phyloP scores from a whole-genome alignment of 805 yeast species.

The Debaryomyces tyrocola region DNA sequence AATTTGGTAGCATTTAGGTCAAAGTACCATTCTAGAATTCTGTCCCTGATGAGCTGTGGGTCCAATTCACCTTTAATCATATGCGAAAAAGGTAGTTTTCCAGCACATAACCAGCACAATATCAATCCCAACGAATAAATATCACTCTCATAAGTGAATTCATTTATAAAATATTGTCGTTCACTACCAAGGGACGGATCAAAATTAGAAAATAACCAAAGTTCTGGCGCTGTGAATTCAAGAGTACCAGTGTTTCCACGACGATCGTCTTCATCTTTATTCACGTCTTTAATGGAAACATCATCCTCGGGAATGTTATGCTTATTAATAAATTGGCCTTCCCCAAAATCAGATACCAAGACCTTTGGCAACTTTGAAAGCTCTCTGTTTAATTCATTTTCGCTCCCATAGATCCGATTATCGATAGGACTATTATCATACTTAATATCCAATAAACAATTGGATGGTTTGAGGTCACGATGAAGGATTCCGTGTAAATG shows the following conservation, averaged over 20 bases:
- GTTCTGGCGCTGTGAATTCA: constrained; percentile 87
- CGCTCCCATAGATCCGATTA: background rate
- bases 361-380: constrained; percentile 56
- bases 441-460: constrained; percentile 60
- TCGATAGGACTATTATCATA: constrained; percentile 13
- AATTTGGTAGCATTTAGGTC: constrained; percentile 18
- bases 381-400: constrained; percentile 13
- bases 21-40: constrained; percentile 32
- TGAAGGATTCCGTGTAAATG: constrained; percentile 80
- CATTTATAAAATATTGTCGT: constrained; percentile 38
- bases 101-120: constrained; percentile 71
- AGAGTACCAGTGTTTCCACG: constrained; percentile 88
- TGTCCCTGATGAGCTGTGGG: constrained; percentile 26
- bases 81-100: constrained; percentile 57
- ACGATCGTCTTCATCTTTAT: constrained; percentile 43
- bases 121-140: constrained; percentile 83
- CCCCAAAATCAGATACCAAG: constrained; percentile 87
- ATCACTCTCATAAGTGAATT: constrained; percentile 74
- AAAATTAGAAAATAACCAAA: constrained; percentile 39
- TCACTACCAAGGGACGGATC: constrained; percentile 24
- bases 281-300: constrained; percentile 1
- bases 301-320: constrained; percentile 14
- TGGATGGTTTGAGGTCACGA: constrained; percentile 86
- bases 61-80: constrained; percentile 19
- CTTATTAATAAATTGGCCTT: constrained; percentile 73